Base-by-base conservation (phyloP, 192 early-diverging fungal genomes). In the Geranomyces variabilis region DNA sequence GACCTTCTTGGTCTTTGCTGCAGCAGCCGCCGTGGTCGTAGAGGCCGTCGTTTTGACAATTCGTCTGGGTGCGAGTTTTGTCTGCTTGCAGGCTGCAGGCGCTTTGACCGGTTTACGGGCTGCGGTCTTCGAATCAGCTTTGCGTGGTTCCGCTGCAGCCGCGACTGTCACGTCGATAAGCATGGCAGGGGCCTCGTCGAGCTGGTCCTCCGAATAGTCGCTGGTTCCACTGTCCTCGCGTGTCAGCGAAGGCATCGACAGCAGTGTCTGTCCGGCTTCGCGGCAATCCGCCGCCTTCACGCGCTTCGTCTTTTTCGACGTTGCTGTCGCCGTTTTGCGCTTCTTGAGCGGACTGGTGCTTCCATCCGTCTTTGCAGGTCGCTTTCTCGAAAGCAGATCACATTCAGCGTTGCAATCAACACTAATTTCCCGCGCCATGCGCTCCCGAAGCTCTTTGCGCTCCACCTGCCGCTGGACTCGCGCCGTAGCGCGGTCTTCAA, bases 401-500 rank as follows among this genome's bases (percentile, higher is more conserved):
- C 19, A n/a, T 53, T 4, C 51, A n/a, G 3, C 51, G n/a, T 7
- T 17, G 24, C 24, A 3, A 24, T 53, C 51, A n/a, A 53, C 51
- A 24, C 15, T 15, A 3, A 53, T 53, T 3, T 53, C 4, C 24
- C 17, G n/a, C 4, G 19, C 51, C 19, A 53, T 53, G n/a, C 51
- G 19, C 24, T 53, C 36, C 36, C 36, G 36, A 53, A 26, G 3
- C 51, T 53, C 51, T 26, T 60, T 60, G 21, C 29, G 22, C 31
- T 34, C 58, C 8, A 26, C 58, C 31, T 31, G 58, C 17, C 58
- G 58, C 31, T 60, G 17, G 31, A 2, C 8, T 33, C 58, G 17
- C 28, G 29, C 26, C 15, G 19, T 28, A 10, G 72, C 63, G 14
- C 10, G 15, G 2, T 28, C 53, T 15, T 77, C 64, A 43, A 80